Evolutionary conservation across 192 early-diverging fungal species (phyloP).

Genomic region (Backusella liffmaniae): DNA sequence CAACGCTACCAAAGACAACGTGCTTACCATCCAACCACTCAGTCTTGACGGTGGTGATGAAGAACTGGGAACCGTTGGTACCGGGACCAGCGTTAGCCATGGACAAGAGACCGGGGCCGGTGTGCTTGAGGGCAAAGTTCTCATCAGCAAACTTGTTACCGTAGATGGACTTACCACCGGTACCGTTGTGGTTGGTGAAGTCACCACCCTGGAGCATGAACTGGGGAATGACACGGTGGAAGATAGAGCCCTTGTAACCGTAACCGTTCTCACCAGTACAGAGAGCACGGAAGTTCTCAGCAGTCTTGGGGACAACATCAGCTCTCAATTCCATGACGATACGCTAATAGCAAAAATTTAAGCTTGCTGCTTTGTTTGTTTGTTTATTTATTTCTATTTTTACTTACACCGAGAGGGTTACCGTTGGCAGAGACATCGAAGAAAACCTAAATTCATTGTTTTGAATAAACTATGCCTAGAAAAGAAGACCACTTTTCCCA

Average conservation of each 20-base stretch:
- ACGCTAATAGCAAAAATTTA: constrained; percentile 32
- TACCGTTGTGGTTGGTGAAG: constrained; percentile 84
- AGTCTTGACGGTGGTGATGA: constrained; percentile 81
- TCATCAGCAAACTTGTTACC: constrained; percentile 68
- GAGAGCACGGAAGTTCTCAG: constrained; percentile 98
- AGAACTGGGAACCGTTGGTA: constrained; percentile 92
- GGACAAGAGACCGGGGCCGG: constrained; percentile 63
- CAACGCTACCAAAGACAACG: constrained; percentile 74
- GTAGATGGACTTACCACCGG: constrained; percentile 89
- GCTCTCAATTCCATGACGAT: constrained; percentile 64
- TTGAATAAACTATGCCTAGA: background rate
- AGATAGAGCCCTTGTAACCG: constrained; percentile 68
- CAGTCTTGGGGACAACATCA: constrained; percentile 73
- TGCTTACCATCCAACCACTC: constrained; percentile 89
- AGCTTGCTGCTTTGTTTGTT: background rate
- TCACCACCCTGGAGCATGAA: constrained; percentile 90
- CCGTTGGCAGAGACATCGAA: constrained; percentile 66
- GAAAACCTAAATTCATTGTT: constrained; percentile 46
- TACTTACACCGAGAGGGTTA: constrained; percentile 45
- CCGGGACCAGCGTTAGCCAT: constrained; percentile 87
- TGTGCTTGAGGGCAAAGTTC: constrained; percentile 64
- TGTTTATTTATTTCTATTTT: background rate
- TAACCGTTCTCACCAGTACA: constrained; percentile 96
- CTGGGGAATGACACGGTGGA: constrained; percentile 85
- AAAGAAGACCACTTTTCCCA: background rate